phyloP scores from a whole-genome alignment of 139 green algal species.

The Dunaliella primolecta region DNA sequence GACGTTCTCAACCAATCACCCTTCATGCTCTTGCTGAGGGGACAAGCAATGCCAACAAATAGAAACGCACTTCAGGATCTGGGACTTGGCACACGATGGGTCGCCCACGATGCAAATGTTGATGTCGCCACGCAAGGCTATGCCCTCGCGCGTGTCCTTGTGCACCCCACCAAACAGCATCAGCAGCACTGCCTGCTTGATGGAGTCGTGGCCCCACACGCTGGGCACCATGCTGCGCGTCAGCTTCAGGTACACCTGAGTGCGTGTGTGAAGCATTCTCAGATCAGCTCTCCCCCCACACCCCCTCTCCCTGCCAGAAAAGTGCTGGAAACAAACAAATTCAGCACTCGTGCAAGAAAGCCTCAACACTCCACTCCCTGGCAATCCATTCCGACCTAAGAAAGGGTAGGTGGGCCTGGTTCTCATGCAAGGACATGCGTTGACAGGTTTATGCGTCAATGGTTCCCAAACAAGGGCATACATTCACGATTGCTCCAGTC shows the following conservation, averaged over 20 bases:
- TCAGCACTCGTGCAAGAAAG: too few relatives aligned
- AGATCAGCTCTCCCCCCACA: too few relatives aligned
- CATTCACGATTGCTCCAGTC: too few relatives aligned
- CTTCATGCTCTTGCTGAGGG: too few relatives aligned
- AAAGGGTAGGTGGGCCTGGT: background rate
- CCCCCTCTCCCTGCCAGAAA: too few relatives aligned
- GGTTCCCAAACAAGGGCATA: too few relatives aligned
- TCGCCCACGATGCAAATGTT: constrained; percentile 98
- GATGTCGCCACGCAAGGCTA: constrained; percentile 95
- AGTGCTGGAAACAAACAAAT: too few relatives aligned
- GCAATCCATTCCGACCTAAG: too few relatives aligned
- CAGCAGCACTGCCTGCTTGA: constrained; percentile 90
- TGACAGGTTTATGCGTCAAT: too few relatives aligned
- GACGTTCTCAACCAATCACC: too few relatives aligned
- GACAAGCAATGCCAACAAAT: too few relatives aligned
- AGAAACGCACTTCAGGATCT: constrained; percentile 73
- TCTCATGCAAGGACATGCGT: background rate
- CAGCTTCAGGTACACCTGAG: constrained; percentile 66
- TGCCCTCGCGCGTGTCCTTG: constrained; percentile 84
- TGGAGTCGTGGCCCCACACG: constrained; percentile 78
- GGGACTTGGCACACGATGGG: constrained; percentile 90
- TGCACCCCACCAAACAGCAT: constrained; percentile 92
- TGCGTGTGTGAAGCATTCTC: background rate
- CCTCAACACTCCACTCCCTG: too few relatives aligned
- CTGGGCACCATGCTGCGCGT: constrained; percentile 73